Evolutionary conservation across 495 filamentous ascomycete genomes (phyloP), one percentile per base, ranked within the genome.

Genomic region (Pseudotulostoma volvatum): DNA sequence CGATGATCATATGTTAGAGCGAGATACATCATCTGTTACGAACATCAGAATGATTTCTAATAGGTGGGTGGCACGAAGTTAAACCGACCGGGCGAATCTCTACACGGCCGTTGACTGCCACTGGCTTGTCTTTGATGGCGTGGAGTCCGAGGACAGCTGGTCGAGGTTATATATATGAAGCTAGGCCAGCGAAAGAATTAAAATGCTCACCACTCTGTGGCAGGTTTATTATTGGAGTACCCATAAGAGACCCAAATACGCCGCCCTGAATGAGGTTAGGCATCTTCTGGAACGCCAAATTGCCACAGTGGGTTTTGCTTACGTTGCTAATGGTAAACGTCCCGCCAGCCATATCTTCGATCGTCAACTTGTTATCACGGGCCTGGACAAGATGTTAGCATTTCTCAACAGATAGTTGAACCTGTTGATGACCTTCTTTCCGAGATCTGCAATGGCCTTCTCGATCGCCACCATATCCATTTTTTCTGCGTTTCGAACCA

Each of bases 241-340:
- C 88, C 85, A 94, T 93, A 44, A 96, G 58, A 18, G 79, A 83
- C 20, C 79, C 78, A 49, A 81, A 81, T 35, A 81, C 76, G 47
- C 76, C 76, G 43, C 76, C 76, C 71, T 75, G 39, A 1, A 14
- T 31, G 13, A 31, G 33, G 38, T 66, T 44, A 65, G 53, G 30
- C n/a, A 39, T 8, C 11, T 31, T 17, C 31, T 3, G 9, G 11
- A 11, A 18, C 7, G 20, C 11, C 8, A 32, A 38, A 16, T 44
- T n/a, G n/a, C n/a, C n/a, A n/a, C n/a, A 7, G 20, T 8, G n/a
- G 16, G 16, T 5, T 28, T 28, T 35, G 51, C 66, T 55, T 40
- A 74, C 85, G 59, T 97, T 97, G 72, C 84, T 93, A 64, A 97
- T 97, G 34, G 90, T 97, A 64, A 96, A 97, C 18, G 92, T 93